Evolutionary conservation across 352 stramenopile genomes (phyloP), one percentile per base, ranked within the genome.

Genomic region (Globisporangium nodosum): DNA sequence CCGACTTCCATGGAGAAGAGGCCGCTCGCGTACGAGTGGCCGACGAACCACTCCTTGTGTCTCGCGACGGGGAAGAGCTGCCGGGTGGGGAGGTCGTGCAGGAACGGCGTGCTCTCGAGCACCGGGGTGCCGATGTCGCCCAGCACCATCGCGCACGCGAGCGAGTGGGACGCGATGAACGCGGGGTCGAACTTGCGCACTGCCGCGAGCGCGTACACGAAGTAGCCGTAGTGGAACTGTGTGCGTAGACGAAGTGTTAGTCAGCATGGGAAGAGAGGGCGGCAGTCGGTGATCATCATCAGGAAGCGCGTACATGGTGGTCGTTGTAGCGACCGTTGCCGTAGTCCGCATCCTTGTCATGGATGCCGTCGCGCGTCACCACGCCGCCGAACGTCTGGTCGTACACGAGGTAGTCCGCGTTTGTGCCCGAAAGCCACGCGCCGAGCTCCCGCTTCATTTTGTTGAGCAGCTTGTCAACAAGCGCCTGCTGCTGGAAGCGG

Each of bases 41-140:
- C 94, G 49, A 98, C 83, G 73, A 96, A 99, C 87, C 93, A 98
- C 56, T 98, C 95, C 72, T 98, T 98, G 68, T 98, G 92, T 15
- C 96, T 75, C 30, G 92, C 84, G 5, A 89, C 72, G 7, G 94
- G 92, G 56, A 88, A 98, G 76, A 88, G 70, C 33, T 72, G 55
- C 30, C 63, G 67, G 12, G 72, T 72, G 0, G 77, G 77, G 9
- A 89, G 69, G 53, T 79, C 65, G 39, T 66, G 60, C 40, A 87
- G 76, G 65, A 89, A 88, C 33, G 68, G 60, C 9, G 77, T 84
- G 9, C 73, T 54, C 33, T 57, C 66, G 43, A 76, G 49, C 15
- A 87, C 52, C 11, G 80, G 80, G 9, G 80, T 74, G 18, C 75
- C 81, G 60, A 91, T 88, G 63, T 93, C 84, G 1, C 74, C 78